Evolutionary conservation across 2,329 filamentous ascomycete genomes (phyloP), one percentile per base, ranked within the genome.

Genomic region (Ophiosphaerella narmari): DNA sequence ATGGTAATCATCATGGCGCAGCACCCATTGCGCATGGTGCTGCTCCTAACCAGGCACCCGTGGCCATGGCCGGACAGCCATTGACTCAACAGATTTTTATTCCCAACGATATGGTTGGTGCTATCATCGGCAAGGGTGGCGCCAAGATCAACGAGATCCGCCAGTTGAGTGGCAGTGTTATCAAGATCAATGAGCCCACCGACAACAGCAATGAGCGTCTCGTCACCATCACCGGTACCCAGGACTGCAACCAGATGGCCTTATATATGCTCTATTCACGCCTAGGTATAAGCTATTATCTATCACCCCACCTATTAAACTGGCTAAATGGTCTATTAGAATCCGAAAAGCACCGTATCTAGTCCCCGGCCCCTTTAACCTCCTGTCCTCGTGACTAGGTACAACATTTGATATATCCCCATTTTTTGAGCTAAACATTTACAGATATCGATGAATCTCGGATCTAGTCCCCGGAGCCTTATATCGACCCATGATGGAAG

Each of bases 171-270:
- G 94, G 93, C 63, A 97, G 93, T 77, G 92, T 99, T 39, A 97
- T 99, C 75, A 99, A 99, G 81, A 99, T 99, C 81, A 97, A 99
- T 73, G 94, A 99, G 74, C 94, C 94, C 1, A 94, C 97, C 74
- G 94, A 97, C 75, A 97, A 96, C 77, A 97, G 91, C 82, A 99
- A 97, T 70, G 94, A 99, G 80, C 88, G 94, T 56, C 80, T 99
- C 52, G 94, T 99, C 50, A 99, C 94, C 13, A 96, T 99, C 63
- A 97, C 94, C 2, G 94, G 94, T 59, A 97, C 94, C 5, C 91
- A 95, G 66, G 94, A 99, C 77, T 97, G 91, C 80, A 99, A 99
- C 78, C 90, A 96, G 70, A 97, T 99, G 92, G 94, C 94, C n/a
- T 78, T 99, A 48, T 99, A 97, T 78, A 97, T 99, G 92, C 85